Percentiles rank a stretch among this genome's conserved stretches.
phyloP scores from a whole-genome alignment of 306 rosid genomes.

The Fagus crenata region DNA sequence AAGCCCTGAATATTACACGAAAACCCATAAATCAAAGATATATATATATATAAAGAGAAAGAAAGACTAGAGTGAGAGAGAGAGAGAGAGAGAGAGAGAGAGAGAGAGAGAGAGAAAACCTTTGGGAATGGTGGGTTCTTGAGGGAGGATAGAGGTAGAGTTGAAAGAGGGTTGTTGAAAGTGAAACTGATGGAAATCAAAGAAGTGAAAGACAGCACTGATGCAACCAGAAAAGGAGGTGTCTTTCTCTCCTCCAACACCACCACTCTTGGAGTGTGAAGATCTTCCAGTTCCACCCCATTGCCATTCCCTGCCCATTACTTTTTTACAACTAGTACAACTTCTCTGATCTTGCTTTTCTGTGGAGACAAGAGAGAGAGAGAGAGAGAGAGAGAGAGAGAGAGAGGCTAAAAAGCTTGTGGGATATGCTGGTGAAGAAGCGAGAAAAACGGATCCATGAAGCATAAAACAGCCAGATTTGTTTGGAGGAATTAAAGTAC shows the following conservation, averaged over 20 bases:
- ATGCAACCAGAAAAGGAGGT: conserved; percentile 69
- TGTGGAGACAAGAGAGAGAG: conserved; percentile 12
- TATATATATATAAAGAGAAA: too few species aligned
- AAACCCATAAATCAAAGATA: conserved; percentile 17
- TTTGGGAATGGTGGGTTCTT: conserved; percentile 43
- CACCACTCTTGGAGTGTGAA: conserved; percentile 47
- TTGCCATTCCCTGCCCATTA: conserved; percentile 68
- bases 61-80: too few species aligned
- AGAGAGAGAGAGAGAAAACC: conserved; percentile 23
- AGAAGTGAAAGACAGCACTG: conserved; percentile 75
- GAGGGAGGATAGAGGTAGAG: conserved; percentile 23
- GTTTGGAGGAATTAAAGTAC: conserved; percentile 56
- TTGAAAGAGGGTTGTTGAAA: conserved; percentile 39
- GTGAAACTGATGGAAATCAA: conserved; percentile 72
- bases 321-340: not conserved
- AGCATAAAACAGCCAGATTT: conserved; percentile 52
- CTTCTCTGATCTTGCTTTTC: conserved; percentile 1
- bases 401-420: conserved; percentile 21
- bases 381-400: conserved; percentile 19
- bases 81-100: too few species aligned
- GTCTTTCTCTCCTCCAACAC: conserved; percentile 24
- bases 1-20: conserved; percentile 49
- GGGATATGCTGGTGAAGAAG: conserved; percentile 41
- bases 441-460: conserved; percentile 77
- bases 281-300: conserved; percentile 60